These are phyloP conservation scores for Aspergillus sp. DNA, from an alignment of 2,329 filamentous ascomycete genomes.

Conservation along the genomic window DNA sequence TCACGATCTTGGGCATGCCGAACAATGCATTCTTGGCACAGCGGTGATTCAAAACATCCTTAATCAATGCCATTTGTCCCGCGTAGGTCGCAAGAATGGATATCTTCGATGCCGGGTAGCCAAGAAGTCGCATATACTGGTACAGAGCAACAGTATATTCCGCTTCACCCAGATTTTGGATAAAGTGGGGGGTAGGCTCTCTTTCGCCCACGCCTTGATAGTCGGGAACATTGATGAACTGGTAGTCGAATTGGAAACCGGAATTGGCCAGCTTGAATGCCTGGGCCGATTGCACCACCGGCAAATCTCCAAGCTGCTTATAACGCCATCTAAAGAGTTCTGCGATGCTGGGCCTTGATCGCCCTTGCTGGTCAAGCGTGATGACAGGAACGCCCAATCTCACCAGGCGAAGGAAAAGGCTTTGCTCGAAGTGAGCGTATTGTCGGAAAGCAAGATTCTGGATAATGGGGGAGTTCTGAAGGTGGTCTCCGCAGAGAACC, in stretches of 20 bases:
- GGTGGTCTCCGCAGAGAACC: slow-evolving; percentile 89
- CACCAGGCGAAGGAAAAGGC: slow-evolving; percentile 84
- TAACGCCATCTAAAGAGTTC: slow-evolving; percentile 94
- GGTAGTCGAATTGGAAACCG: slow-evolving; percentile 89
- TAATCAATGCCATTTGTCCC: slow-evolving; percentile 82
- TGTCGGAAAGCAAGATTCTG: slow-evolving; percentile 91
- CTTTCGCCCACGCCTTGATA: slow-evolving; percentile 87
- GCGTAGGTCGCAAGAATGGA: slow-evolving; percentile 91
- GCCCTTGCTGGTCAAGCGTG: slow-evolving; percentile 87
- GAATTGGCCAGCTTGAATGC: slow-evolving; percentile 83
- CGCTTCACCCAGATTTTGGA: slow-evolving; percentile 93
- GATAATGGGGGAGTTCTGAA: slow-evolving; percentile 93
- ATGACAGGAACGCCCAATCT: slow-evolving; percentile 89
- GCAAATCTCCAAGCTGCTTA: slow-evolving; percentile 70
- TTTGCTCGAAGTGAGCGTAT: slow-evolving; percentile 94
- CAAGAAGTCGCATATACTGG: slow-evolving; percentile 95
- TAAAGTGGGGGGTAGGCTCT: slow-evolving; percentile 88
- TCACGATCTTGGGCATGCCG: slow-evolving; percentile 81
- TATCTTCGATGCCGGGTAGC: slow-evolving; percentile 80
- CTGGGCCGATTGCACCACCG: slow-evolving; percentile 61
- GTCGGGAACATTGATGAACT: slow-evolving; percentile 92
- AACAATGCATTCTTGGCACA: slow-evolving; percentile 82
- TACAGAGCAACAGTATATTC: slow-evolving; percentile 95
- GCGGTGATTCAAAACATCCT: slow-evolving; percentile 76
- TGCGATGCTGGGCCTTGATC: slow-evolving; percentile 80